Base-by-base conservation (phyloP, 441 rosid species). In the Adansonia gregorii region DNA sequence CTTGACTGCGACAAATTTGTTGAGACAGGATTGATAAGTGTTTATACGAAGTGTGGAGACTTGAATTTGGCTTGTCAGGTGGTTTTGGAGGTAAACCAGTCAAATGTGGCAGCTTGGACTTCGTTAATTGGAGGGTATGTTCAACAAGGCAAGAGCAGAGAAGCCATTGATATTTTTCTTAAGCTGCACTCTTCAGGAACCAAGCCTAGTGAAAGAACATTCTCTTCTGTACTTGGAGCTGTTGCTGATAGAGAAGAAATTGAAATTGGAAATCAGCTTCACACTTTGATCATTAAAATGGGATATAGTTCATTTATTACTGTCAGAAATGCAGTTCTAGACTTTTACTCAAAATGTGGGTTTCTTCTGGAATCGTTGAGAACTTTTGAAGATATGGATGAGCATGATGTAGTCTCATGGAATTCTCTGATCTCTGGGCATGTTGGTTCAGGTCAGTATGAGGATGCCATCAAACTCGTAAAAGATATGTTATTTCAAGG, bases 391-490 rank as follows among this genome's bases (percentile, higher is more conserved):
- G 81, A 79, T 67, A 82, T 82, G 72, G 71, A 67, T 64, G 67
- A 48, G 74, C 82, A 35, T 63, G 85, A 82, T 82, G n/a, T 71
- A 54, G 81, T 82, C 51, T 82, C 83, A 17, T 82, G 85, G 85
- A 82, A 82, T 77, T 19, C 83, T 27, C 65, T 82, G 68, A 78
- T 82, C 9, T 66, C 76, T 41, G 85, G 85, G 17, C 73, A 67
- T 74, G 39, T 69, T 63, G 60, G 77, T 45, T 68, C 66, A 17
- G 78, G 82, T 82, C 76, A 70, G 27, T 56, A 61, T 56, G 72
- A 4, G 55, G 74, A 73, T 64, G 85, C 85, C 24, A 45, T 67
- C 59, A 60, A 67, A 35, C 76, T 63, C 63, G 65, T 79, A 8
- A 77, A 65, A 12, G 72, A 69, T 70, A 76, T 82, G 85, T 55